A percentile compares a stretch with the other conserved stretches of the same genome.
phyloP scores from a whole-genome alignment of 495 filamentous ascomycete genomes.

The Poronia punctata region DNA sequence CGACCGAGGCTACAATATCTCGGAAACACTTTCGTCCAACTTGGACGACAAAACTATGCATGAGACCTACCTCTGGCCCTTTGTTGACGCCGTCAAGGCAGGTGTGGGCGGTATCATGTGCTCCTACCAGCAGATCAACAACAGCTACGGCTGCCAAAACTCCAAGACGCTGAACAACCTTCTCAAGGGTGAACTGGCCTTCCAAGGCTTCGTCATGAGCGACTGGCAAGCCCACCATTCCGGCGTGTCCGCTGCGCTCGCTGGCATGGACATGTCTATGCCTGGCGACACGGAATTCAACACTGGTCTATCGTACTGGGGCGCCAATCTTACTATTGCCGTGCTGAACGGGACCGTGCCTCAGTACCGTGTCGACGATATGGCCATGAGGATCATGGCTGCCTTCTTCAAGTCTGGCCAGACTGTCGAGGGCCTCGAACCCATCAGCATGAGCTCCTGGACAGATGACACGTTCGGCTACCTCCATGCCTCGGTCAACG shows the following conservation, averaged over 20 bases:
- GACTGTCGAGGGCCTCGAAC: conserved; percentile 47
- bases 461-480: conserved; percentile 67
- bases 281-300: conserved; percentile 78
- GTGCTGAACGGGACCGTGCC: conserved; percentile 89
- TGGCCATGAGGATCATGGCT: conserved; percentile 87
- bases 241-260: conserved; percentile 69
- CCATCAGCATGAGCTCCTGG: conserved; percentile 87
- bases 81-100: conserved; percentile 35
- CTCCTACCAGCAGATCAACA: conserved; percentile 88
- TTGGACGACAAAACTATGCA: conserved; percentile 93
- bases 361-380: conserved; percentile 87
- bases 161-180: conserved; percentile 72
- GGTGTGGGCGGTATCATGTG: conserved; percentile 89
- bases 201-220: conserved; percentile 90
- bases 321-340: conserved; percentile 72
- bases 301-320: conserved; percentile 71
- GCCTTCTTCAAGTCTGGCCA: conserved; percentile 87
- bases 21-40: conserved; percentile 66
- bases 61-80: conserved; percentile 81
- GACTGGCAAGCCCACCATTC: conserved; percentile 87
- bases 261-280: conserved; percentile 94
- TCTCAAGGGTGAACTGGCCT: conserved; percentile 86
- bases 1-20: conserved; percentile 57
- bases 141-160: conserved; percentile 79
- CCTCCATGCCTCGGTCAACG: conserved; percentile 51